Percentiles rank a stretch among this genome's conserved stretches.
phyloP scores from a whole-genome alignment of 2,329 filamentous ascomycete species.

The Ophiostoma sp. region DNA sequence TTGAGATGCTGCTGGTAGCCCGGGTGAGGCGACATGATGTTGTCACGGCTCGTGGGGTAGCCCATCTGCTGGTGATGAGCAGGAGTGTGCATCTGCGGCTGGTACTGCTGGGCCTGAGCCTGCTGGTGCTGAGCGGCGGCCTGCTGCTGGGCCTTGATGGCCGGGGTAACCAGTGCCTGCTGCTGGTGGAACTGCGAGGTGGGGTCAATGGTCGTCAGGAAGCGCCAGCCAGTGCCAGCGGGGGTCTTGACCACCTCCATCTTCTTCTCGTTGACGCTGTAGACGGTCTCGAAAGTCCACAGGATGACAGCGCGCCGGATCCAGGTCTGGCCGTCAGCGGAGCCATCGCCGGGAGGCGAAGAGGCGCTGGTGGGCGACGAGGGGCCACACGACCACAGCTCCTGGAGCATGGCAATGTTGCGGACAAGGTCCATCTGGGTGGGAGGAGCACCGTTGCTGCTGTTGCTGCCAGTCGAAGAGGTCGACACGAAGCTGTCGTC shows the following conservation, averaged over 20 bases:
- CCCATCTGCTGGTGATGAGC: slow-evolving; percentile 25
- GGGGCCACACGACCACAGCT: slow-evolving; percentile 59
- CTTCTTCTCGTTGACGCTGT: slow-evolving; percentile 45
- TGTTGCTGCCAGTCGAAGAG: slow-evolving; percentile 32
- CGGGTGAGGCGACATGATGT: slow-evolving; percentile 56
- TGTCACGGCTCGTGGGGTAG: slow-evolving; percentile 40
- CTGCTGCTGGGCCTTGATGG: slow-evolving; percentile 18
- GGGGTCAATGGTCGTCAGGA: slow-evolving; percentile 61
- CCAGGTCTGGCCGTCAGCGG: slow-evolving; percentile 43
- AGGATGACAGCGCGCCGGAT: slow-evolving; percentile 60
- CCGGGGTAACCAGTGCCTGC: slow-evolving; percentile 40
- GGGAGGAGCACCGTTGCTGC: slow-evolving; percentile 30
- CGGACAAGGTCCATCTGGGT: slow-evolving; percentile 59
- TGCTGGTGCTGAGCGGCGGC: slow-evolving; percentile 7
- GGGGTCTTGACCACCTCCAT: slow-evolving; percentile 50
- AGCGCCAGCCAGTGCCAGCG: slow-evolving; percentile 60
- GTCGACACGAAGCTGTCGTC: slow-evolving; percentile 32
- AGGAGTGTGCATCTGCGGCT: slow-evolving; percentile 16
- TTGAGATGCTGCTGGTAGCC: slow-evolving; percentile 53
- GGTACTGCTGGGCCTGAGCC: slow-evolving; percentile 7
- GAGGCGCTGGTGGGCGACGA: slow-evolving; percentile 32
- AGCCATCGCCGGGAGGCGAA: slow-evolving; percentile 30
- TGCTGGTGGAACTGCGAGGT: slow-evolving; percentile 60
- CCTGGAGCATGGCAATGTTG: slow-evolving; percentile 67
- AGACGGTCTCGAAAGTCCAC: slow-evolving; percentile 62